These are phyloP conservation scores for Penicillium sp. DNA, from an alignment of 2,329 filamentous ascomycete species.

Conservation along the genomic window DNA sequence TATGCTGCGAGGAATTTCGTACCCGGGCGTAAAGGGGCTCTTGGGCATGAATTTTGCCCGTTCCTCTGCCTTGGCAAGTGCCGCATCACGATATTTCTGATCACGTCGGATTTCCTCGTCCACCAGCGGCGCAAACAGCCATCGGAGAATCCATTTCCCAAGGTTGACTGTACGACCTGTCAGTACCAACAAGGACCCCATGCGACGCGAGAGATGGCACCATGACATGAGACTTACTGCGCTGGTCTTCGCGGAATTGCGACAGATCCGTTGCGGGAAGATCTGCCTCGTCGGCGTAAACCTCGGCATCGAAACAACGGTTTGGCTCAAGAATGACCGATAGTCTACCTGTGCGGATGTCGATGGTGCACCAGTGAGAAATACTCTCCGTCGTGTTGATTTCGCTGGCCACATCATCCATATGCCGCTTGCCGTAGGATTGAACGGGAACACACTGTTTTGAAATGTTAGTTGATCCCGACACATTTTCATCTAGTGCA, in stretches of 20 bases:
- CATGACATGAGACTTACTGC: constrained; percentile 55
- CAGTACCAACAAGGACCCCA: not conserved
- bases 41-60: constrained; percentile 50
- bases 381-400: constrained; percentile 86
- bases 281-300: constrained; percentile 86
- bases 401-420: constrained; percentile 83
- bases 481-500: too few species aligned
- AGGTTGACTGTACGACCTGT: constrained; percentile 65
- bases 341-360: constrained; percentile 85
- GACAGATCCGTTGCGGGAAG: constrained; percentile 57
- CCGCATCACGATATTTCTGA: constrained; percentile 60
- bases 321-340: constrained; percentile 89
- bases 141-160: constrained; percentile 91
- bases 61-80: constrained; percentile 60
- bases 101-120: constrained; percentile 86
- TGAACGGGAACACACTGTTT: constrained; percentile 72
- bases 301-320: constrained; percentile 94
- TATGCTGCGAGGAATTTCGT: constrained; percentile 29
- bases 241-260: constrained; percentile 85
- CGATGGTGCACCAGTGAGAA: constrained; percentile 92
- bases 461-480: not conserved
- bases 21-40: constrained; percentile 57
- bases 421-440: constrained; percentile 88
- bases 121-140: constrained; percentile 82
- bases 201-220: not conserved